phyloP scores from a whole-genome alignment of 2,329 filamentous ascomycete species.

The Fusarium incarnatum region DNA sequence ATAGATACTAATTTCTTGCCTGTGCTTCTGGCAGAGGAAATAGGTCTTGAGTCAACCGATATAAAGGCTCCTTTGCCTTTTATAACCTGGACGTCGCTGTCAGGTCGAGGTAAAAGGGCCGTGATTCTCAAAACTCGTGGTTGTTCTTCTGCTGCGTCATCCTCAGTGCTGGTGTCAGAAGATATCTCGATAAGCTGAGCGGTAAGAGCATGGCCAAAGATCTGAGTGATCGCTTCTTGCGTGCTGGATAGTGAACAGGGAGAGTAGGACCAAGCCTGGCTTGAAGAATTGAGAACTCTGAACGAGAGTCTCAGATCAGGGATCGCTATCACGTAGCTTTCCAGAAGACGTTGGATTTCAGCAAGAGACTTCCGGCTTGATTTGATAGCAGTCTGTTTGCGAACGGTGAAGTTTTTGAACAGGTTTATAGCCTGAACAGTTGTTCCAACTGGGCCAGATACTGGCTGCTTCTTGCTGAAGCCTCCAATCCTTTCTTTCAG shows the following conservation, averaged over 20 bases:
- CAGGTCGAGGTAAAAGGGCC: constrained; percentile 67
- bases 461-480: constrained; percentile 46
- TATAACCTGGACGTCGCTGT: constrained; percentile 58
- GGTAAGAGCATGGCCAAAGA: constrained; percentile 69
- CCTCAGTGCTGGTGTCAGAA: constrained; percentile 40
- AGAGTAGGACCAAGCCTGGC: constrained; percentile 69
- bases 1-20: constrained; percentile 68
- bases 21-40: constrained; percentile 65
- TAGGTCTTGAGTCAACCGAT: constrained; percentile 75
- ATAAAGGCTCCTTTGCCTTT: constrained; percentile 67
- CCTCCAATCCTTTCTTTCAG: constrained; percentile 54
- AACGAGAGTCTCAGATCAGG: constrained; percentile 71
- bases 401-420: constrained; percentile 71
- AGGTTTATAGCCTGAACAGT: constrained; percentile 71
- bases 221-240: constrained; percentile 70
- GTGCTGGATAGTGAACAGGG: constrained; percentile 62
- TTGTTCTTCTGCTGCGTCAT: neutral
- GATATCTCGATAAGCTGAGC: constrained; percentile 63
- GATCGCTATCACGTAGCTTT: constrained; percentile 74
- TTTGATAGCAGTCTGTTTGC: constrained; percentile 68
- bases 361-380: constrained; percentile 66
- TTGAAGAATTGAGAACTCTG: constrained; percentile 66
- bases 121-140: constrained; percentile 19
- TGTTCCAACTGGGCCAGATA: constrained; percentile 73
- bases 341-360: constrained; percentile 70